Conservation (phyloP, 768 basidiomycete genomes). For the Mycena vulgaris region DNA sequence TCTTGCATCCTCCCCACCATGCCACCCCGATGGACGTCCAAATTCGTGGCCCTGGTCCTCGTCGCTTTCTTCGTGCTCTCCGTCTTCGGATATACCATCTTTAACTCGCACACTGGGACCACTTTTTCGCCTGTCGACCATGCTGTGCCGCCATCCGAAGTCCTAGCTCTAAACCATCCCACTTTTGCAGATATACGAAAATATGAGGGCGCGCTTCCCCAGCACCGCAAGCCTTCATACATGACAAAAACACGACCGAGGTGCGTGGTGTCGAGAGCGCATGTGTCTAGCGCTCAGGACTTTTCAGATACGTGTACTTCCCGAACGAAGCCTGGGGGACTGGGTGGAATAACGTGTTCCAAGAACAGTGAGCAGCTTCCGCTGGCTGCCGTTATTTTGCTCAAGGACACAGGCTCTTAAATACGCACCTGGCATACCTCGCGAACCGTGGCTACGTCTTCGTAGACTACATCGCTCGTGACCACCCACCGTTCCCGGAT, state of each 20-base stretch:
- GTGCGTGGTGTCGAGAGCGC: background rate
- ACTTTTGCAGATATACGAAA: constrained; percentile 25
- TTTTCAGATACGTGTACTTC: constrained; percentile 29
- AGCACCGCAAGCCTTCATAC: constrained; percentile 7
- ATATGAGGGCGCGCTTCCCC: constrained; percentile 25
- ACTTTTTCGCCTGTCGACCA: background rate
- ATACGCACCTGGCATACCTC: constrained; percentile 34
- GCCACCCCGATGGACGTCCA: background rate
- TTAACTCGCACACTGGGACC: background rate
- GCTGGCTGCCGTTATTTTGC: too few relatives aligned
- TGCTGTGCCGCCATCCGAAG: background rate
- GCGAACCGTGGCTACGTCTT: constrained; percentile 35
- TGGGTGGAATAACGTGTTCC: constrained; percentile 36
- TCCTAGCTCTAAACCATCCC: constrained; percentile 21
- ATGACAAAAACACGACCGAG: background rate
- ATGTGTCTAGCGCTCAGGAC: background rate
- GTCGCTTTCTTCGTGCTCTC: background rate
- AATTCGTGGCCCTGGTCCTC: background rate
- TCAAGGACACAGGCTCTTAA: constrained; percentile 20
- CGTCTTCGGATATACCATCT: background rate
- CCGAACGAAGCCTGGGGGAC: constrained; percentile 24
- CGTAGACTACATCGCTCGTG: constrained; percentile 28
- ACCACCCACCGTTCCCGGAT: constrained; percentile 33
- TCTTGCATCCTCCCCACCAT: background rate
- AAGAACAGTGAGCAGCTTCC: constrained; percentile 17